Percentiles rank a stretch among this genome's conserved stretches.
phyloP scores from a whole-genome alignment of 1,284 basidiomycete species.

The Rhodotorula glutinis region DNA sequence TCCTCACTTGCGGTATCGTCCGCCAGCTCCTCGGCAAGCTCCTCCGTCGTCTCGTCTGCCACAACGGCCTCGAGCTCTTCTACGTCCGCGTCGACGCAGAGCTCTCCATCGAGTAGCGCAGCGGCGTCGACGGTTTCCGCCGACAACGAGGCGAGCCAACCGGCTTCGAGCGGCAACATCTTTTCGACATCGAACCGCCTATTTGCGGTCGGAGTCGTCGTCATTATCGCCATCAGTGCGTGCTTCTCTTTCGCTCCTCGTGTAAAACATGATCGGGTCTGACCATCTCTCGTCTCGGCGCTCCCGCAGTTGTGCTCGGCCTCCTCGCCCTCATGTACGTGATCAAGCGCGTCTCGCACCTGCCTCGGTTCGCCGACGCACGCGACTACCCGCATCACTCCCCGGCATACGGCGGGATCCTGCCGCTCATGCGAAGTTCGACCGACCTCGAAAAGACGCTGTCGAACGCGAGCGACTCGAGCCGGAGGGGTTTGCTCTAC shows the following conservation, averaged over 20 bases:
- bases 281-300: background rate
- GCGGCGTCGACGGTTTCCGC: background rate
- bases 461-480: conserved; percentile 2
- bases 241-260: background rate
- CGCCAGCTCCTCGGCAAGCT: background rate
- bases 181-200: conserved; percentile 14
- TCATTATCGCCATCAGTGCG: conserved; percentile 25
- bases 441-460: background rate
- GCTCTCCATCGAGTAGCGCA: background rate
- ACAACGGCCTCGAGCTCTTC: background rate
- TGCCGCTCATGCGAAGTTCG: background rate
- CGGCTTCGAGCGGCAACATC: conserved; percentile 4
- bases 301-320: conserved; percentile 15
- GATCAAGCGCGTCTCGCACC: conserved; percentile 18
- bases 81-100: background rate
- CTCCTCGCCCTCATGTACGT: conserved; percentile 17
- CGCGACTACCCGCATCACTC: conserved; percentile 19
- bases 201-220: conserved; percentile 19
- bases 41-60: background rate
- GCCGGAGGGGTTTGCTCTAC: background rate
- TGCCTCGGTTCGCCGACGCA: conserved; percentile 19
- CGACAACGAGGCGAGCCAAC: background rate
- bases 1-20: background rate
- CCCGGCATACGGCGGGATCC: background rate
- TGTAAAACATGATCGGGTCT: background rate